A percentile compares a stretch with the other conserved stretches of the same genome.
Conservation (phyloP, 2,329 filamentous ascomycete genomes). For the Alternaria sp. region DNA sequence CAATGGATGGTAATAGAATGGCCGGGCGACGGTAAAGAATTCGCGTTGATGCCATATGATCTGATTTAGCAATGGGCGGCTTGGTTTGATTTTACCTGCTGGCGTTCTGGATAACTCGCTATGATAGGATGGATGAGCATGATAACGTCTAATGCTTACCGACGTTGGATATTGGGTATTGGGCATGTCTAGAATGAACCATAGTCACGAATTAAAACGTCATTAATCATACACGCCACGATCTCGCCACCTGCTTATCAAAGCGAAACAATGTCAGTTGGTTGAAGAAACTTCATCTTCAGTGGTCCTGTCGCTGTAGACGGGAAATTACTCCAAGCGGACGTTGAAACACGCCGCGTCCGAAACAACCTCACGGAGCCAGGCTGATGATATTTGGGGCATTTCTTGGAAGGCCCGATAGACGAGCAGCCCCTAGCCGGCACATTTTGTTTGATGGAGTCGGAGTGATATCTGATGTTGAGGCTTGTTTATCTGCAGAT, state of each 20-base stretch:
- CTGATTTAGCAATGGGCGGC: neutral
- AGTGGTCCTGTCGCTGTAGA: neutral
- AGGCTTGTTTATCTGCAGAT: constrained; percentile 11
- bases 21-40: neutral
- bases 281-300: neutral
- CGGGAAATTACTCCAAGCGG: constrained; percentile 8
- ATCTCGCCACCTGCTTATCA: neutral
- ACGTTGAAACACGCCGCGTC: constrained; percentile 9
- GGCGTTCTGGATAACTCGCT: constrained; percentile 7
- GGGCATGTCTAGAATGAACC: constrained; percentile 5
- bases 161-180: neutral
- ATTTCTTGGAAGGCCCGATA: constrained; percentile 4
- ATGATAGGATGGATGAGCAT: neutral
- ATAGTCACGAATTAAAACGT: constrained; percentile 3
- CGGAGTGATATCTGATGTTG: neutral
- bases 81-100: neutral
- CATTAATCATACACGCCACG: neutral
- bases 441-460: neutral
- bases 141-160: neutral
- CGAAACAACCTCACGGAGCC: neutral
- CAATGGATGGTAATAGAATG: constrained; percentile 19
- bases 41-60: neutral
- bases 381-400: constrained; percentile 7
- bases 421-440: neutral
- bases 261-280: neutral